phyloP scores from a whole-genome alignment of 2,329 filamentous ascomycete genomes.

The Verticillium albo-atrum region DNA sequence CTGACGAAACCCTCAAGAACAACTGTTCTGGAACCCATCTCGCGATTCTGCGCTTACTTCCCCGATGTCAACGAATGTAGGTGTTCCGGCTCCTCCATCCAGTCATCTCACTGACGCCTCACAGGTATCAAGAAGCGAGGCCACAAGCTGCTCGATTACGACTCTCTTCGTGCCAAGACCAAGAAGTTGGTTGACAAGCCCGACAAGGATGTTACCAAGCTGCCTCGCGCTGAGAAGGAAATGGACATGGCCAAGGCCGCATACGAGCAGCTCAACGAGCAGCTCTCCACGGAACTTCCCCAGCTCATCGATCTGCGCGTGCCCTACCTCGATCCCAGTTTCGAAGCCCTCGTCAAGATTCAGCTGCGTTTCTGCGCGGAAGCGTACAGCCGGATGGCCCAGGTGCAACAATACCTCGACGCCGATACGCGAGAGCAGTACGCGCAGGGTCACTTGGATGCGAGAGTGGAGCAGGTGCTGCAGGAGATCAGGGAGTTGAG shows the following conservation, averaged over 20 bases:
- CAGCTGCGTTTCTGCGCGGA: constrained; percentile 97
- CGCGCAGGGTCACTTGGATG: constrained; percentile 86
- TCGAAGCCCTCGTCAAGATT: constrained; percentile 98
- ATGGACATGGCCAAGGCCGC: constrained; percentile 88
- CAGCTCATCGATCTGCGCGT: constrained; percentile 96
- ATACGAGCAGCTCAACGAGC: constrained; percentile 96
- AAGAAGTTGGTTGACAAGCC: constrained; percentile 97
- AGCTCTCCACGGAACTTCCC: constrained; percentile 86
- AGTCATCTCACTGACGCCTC: neutral
- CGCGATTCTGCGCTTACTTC: constrained; percentile 95
- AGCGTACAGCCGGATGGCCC: constrained; percentile 95
- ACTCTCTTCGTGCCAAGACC: constrained; percentile 90
- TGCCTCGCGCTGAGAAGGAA: constrained; percentile 94
- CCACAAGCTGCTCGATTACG: constrained; percentile 98
- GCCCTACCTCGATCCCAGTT: constrained; percentile 93
- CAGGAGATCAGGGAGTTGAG: constrained; percentile 96
- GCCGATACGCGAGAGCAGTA: constrained; percentile 95
- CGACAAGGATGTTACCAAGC: constrained; percentile 95
- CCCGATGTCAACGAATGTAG: constrained; percentile 96
- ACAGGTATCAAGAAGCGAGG: constrained; percentile 95
- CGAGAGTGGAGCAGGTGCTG: constrained; percentile 87
- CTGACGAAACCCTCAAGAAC: constrained; percentile 47
- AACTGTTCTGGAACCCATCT: constrained; percentile 93
- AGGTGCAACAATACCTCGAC: constrained; percentile 97
- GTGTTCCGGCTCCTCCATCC: constrained; percentile 17